Base-by-base conservation (phyloP, 169 alveolate genomes). In the Eimeria brunetti region DNA sequence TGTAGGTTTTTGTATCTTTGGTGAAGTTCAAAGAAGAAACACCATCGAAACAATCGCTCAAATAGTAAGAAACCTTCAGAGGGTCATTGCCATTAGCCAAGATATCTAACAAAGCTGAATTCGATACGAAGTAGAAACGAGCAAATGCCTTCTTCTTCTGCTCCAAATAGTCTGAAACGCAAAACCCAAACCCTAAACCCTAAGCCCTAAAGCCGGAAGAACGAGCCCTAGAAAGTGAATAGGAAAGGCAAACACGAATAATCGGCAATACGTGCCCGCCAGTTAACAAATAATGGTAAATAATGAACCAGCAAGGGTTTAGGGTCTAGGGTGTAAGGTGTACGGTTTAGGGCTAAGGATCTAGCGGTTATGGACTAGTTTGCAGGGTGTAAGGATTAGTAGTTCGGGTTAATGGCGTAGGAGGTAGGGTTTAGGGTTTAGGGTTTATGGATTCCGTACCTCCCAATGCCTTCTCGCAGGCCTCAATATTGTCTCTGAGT, bases 101-200 rank as follows among this genome's bases (percentile, higher is more conserved):
- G 93, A 99, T 99, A 64, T 98, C 99, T 58, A 99, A 96, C 96
- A 99, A 96, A 2, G 99, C 99, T 95, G 98, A 99, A 95, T 99
- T 99, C 9, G 99, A 98, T 30, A 98, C 98, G 97, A 99, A 99
- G 97, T 99, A 99, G 97, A 99, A 99, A 58, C 99, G 98, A 6
- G 99, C 99, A 98, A 98, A 98, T 3, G 98, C 98, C 98, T 98
- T 99, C 98, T 99, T 99, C 97, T 99, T 98, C 95, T 98, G 98
- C 90, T 98, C 99, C 94, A 99, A 97, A 97, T 99, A 99, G 76
- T 99, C 95, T 91, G 91, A 30, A 20, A 11, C 44, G 27, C 22
- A 36, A 33, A 73, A 73, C 14, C n/a, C 12, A 73, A 33, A 38
- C 73, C 33, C 33, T 62, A 62, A 62, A n/a, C 73, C 38, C 73